Conservation (phyloP, 768 basidiomycete genomes). For the Floccularia luteovirens region DNA sequence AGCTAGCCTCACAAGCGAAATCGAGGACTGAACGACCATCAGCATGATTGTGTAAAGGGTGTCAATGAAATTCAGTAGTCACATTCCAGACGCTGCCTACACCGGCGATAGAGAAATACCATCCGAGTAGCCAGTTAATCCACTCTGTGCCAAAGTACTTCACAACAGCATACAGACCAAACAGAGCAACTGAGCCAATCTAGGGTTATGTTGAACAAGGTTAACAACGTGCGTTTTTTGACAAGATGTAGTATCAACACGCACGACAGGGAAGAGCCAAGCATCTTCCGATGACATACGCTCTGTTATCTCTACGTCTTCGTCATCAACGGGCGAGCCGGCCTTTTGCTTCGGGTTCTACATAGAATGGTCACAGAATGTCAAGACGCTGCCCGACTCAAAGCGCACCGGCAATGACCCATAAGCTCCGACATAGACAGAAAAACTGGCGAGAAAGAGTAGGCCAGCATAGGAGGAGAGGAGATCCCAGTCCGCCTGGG, state of each 20-base stretch:
- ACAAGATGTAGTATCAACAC: conserved; percentile 15
- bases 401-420: conserved; percentile 58
- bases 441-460: conserved; percentile 52
- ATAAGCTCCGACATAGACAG: conserved; percentile 65
- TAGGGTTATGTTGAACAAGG: conserved; percentile 15
- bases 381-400: conserved; percentile 5
- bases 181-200: conserved; percentile 64
- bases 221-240: background rate
- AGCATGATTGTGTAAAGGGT: conserved; percentile 4
- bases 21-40: conserved; percentile 31
- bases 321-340: conserved; percentile 19
- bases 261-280: conserved; percentile 69
- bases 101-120: conserved; percentile 65
- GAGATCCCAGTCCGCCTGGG: conserved; percentile 43
- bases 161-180: conserved; percentile 63
- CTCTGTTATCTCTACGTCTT: conserved; percentile 51
- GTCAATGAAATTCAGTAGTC: conserved; percentile 11
- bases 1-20: conserved; percentile 39
- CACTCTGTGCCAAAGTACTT: conserved; percentile 74
- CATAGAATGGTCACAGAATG: background rate
- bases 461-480: conserved; percentile 66
- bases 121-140: conserved; percentile 75
- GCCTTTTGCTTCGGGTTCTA: conserved; percentile 17
- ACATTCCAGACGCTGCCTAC: conserved; percentile 69
- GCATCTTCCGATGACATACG: conserved; percentile 62